A percentile compares a stretch with the other conserved stretches of the same genome.
Conservation (phyloP, 2,329 filamentous ascomycete species). For the Claviceps maximensis region DNA sequence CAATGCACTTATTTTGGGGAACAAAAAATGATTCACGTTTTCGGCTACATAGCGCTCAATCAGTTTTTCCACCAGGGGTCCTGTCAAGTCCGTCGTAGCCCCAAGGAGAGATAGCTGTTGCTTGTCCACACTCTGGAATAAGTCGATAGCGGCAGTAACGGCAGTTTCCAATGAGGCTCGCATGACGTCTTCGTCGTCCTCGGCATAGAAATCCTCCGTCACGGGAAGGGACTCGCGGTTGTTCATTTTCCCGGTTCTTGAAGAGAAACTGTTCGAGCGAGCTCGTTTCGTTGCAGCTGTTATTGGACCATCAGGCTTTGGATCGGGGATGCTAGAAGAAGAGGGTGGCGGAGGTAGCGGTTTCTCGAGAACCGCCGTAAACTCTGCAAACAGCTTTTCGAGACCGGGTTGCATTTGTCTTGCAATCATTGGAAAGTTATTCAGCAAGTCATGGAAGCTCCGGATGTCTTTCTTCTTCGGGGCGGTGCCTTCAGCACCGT, state of each 20-base stretch:
- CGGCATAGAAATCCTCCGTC: slow-evolving; percentile 57
- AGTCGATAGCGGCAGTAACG: slow-evolving; percentile 83
- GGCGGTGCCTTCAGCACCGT: slow-evolving; percentile 29
- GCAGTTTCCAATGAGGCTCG: slow-evolving; percentile 79
- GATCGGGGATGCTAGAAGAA: slow-evolving; percentile 44
- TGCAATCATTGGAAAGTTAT: slow-evolving; percentile 89
- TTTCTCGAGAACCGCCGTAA: slow-evolving; percentile 72
- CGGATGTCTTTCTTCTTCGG: slow-evolving; percentile 75
- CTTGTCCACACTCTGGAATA: slow-evolving; percentile 93
- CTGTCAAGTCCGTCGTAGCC: slow-evolving; percentile 85
- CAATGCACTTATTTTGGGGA: slow-evolving; percentile 66
- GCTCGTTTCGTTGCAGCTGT: slow-evolving; percentile 40
- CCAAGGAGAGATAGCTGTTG: slow-evolving; percentile 85
- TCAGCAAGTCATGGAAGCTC: slow-evolving; percentile 78
- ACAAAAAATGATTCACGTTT: slow-evolving; percentile 81
- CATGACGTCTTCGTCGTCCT: slow-evolving; percentile 88
- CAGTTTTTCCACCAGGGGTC: slow-evolving; percentile 78
- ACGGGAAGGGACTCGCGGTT: slow-evolving; percentile 29
- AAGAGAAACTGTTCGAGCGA: slow-evolving; percentile 35
- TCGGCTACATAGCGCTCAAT: slow-evolving; percentile 93
- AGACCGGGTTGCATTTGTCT: slow-evolving; percentile 89
- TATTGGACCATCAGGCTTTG: slow-evolving; percentile 43
- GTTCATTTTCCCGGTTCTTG: slow-evolving; percentile 18
- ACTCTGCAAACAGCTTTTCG: slow-evolving; percentile 81
- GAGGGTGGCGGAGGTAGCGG: slow-evolving; percentile 66